These are phyloP conservation scores for Aspergillus felis DNA, from an alignment of 2,329 filamentous ascomycete species.

Conservation along the genomic window DNA sequence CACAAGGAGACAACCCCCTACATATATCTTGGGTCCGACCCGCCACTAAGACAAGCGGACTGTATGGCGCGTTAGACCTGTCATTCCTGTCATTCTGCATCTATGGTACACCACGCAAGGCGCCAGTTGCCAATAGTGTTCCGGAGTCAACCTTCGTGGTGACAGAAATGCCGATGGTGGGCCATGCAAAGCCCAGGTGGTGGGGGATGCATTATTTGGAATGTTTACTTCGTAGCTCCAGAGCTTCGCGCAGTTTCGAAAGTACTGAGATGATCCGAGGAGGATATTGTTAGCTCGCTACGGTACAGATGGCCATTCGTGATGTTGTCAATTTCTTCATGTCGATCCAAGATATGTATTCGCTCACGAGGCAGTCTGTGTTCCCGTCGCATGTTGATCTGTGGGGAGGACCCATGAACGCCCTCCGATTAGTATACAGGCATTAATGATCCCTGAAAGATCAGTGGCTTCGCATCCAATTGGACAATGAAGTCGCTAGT, in stretches of 20 bases:
- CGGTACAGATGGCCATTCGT: background rate
- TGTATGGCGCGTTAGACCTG: slow-evolving; percentile 22
- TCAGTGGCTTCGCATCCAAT: background rate
- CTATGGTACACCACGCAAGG: background rate
- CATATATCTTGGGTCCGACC: slow-evolving; percentile 5
- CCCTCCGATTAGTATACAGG: background rate
- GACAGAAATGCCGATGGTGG: background rate
- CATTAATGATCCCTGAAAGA: background rate
- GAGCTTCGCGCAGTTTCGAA: background rate
- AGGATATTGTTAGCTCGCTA: background rate
- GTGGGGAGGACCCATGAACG: background rate
- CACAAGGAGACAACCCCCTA: background rate
- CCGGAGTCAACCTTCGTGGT: background rate
- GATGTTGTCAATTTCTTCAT: background rate
- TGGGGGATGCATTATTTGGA: background rate
- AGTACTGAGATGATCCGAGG: background rate
- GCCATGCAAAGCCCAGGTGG: background rate
- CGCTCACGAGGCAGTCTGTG: background rate
- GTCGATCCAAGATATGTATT: background rate
- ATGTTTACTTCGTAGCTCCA: background rate
- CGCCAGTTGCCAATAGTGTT: background rate
- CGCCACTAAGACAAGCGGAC: slow-evolving; percentile 5
- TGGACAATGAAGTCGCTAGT: background rate
- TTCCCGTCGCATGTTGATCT: background rate
- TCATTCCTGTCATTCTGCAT: slow-evolving; percentile 27